Percentiles rank a stretch among this genome's conserved stretches.
phyloP scores from a whole-genome alignment of 2,329 filamentous ascomycete genomes.

The Microdochium trichocladiopsis region DNA sequence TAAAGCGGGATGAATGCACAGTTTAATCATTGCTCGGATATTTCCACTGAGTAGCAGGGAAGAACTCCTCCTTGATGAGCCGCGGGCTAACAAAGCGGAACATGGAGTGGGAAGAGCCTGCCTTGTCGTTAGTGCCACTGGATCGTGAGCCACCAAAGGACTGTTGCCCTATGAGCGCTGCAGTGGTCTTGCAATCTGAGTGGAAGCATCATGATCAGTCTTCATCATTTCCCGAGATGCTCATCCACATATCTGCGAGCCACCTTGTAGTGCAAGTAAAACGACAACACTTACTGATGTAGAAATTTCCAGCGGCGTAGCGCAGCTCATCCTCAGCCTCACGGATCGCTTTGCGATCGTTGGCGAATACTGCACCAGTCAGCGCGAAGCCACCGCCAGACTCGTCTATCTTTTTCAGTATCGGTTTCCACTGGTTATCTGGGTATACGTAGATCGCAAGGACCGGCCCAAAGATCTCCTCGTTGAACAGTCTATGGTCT shows the following conservation, averaged over 20 bases:
- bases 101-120: slow-evolving; percentile 57
- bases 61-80: slow-evolving; percentile 71
- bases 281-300: slow-evolving; percentile 43
- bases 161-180: slow-evolving; percentile 66
- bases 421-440: slow-evolving; percentile 28
- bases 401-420: slow-evolving; percentile 29
- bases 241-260: too few relatives aligned
- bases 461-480: slow-evolving; percentile 42
- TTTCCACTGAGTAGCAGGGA: slow-evolving; percentile 49
- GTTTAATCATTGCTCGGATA: slow-evolving; percentile 68
- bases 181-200: slow-evolving; percentile 65
- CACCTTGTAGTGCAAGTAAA: not conserved
- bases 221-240: too few relatives aligned
- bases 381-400: slow-evolving; percentile 53
- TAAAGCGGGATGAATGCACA: too few relatives aligned
- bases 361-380: slow-evolving; percentile 69
- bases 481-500: slow-evolving; percentile 33
- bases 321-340: slow-evolving; percentile 64
- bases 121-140: slow-evolving; percentile 68
- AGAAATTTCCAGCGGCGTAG: slow-evolving; percentile 75
- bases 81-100: slow-evolving; percentile 60
- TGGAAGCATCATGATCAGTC: not conserved
- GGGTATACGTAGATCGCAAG: slow-evolving; percentile 39
- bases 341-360: slow-evolving; percentile 58
- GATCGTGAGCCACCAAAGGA: slow-evolving; percentile 63